A percentile compares a stretch with the other conserved stretches of the same genome.
Conservation (phyloP, 208 protist genomes). For the Trypanosoma platydactyli region DNA sequence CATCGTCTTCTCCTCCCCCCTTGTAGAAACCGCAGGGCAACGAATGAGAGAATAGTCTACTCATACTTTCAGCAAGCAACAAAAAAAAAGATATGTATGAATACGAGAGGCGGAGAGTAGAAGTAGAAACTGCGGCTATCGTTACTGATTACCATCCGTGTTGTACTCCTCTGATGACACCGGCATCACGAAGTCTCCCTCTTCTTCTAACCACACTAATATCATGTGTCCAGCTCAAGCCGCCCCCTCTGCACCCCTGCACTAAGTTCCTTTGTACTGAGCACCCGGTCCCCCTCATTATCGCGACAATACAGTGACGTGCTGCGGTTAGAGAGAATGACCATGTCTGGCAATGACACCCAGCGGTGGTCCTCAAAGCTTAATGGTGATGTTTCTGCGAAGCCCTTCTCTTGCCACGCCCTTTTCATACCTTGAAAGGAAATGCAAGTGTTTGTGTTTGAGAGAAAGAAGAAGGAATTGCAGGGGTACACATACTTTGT, state of each 20-base stretch:
- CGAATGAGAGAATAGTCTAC: too few species aligned
- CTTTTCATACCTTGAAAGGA: conserved; percentile 10
- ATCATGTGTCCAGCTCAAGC: conserved; percentile 51
- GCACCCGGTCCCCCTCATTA: conserved; percentile 27
- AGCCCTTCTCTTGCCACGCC: conserved; percentile 18
- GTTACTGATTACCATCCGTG: too few species aligned
- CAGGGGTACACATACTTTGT: conserved; percentile 28
- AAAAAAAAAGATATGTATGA: too few species aligned
- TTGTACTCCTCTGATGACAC: too few species aligned
- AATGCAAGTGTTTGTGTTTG: conserved; percentile 10
- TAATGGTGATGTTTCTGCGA: conserved; percentile 13
- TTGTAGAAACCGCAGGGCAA: too few species aligned
- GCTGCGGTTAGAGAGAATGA: conserved; percentile 27
- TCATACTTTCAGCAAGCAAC: too few species aligned
- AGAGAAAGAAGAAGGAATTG: conserved; percentile 48
- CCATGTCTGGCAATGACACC: conserved; percentile 48
- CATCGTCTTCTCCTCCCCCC: not conserved
- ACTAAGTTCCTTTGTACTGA: conserved; percentile 36
- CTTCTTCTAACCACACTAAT: conserved; percentile 7
- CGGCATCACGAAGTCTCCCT: not conserved
- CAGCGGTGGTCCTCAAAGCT: conserved; percentile 53
- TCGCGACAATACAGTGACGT: conserved; percentile 43
- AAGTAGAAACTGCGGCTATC: too few species aligned
- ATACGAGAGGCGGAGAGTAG: too few species aligned
- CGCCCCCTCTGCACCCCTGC: conserved; percentile 36